Evolutionary conservation across 192 early-diverging fungal genomes (phyloP).

Genomic region (Coemansia guatemalensis): DNA sequence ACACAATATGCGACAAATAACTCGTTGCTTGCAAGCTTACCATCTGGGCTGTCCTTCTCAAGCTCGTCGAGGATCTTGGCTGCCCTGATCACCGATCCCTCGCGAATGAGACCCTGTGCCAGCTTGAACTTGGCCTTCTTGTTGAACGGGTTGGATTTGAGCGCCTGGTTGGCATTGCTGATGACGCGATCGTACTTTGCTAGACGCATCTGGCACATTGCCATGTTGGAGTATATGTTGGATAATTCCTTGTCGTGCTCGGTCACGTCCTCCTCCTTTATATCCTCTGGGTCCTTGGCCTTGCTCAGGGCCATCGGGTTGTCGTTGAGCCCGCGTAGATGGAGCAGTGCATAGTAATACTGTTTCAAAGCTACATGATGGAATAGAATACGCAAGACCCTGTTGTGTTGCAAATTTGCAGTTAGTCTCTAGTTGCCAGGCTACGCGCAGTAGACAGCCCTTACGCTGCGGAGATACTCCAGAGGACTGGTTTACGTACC

Average conservation of each 20-base stretch:
- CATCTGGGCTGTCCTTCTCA: constrained; percentile 30
- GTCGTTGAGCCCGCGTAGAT: constrained; percentile 38
- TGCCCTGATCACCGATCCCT: constrained; percentile 37
- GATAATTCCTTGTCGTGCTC: constrained; percentile 42
- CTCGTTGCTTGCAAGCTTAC: not conserved
- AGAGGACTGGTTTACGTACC: constrained; percentile 10
- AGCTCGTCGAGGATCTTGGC: constrained; percentile 40
- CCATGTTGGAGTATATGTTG: constrained; percentile 46
- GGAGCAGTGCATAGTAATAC: constrained; percentile 41
- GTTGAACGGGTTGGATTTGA: constrained; percentile 46
- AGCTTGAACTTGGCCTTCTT: constrained; percentile 51
- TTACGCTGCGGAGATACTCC: not conserved
- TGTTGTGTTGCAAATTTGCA: not conserved
- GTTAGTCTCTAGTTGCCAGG: not conserved
- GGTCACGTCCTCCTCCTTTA: constrained; percentile 37
- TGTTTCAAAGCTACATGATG: constrained; percentile 31
- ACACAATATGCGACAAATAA: not conserved
- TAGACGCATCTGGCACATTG: constrained; percentile 45
- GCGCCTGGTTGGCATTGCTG: constrained; percentile 28
- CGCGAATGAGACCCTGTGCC: constrained; percentile 42
- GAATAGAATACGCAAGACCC: not conserved
- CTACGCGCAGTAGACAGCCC: not conserved
- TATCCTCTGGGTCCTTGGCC: constrained; percentile 16
- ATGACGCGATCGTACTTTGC: constrained; percentile 17
- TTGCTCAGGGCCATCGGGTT: constrained; percentile 20